Percentiles rank a stretch among this genome's conserved stretches.
Evolutionary conservation across 495 filamentous ascomycete genomes (phyloP).

Genomic region (Patellaria atrata): DNA sequence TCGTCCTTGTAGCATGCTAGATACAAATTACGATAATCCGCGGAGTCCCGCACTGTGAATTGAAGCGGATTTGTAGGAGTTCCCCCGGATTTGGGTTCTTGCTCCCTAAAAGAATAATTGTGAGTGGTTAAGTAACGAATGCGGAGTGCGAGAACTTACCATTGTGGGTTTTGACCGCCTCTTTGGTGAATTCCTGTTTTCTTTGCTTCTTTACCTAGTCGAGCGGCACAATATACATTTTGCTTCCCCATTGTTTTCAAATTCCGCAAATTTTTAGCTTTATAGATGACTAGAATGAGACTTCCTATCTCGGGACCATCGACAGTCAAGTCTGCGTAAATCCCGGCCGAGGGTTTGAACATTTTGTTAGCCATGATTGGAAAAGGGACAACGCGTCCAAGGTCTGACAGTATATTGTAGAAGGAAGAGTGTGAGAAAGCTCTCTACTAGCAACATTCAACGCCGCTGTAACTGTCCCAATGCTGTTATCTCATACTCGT

Average conservation of each 20-base stretch:
- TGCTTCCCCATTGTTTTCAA: constrained; percentile 95
- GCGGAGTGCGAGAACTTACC: constrained; percentile 42
- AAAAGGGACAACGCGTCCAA: too few species aligned
- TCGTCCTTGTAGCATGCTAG: constrained; percentile 96
- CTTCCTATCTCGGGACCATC: constrained; percentile 93
- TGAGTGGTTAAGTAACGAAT: constrained; percentile 2
- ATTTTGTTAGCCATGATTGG: constrained; percentile 23
- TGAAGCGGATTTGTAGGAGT: too few species aligned
- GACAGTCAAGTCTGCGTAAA: constrained; percentile 88
- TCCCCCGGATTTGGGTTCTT: too few species aligned
- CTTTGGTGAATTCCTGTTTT: constrained; percentile 90
- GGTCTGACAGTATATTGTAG: too few species aligned
- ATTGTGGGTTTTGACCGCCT: constrained; percentile 90
- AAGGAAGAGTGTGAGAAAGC: too few species aligned
- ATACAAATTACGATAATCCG: constrained; percentile 89
- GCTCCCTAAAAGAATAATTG: constrained; percentile 53
- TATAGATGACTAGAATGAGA: constrained; percentile 76
- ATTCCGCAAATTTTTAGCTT: constrained; percentile 82
- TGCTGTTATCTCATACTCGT: too few species aligned
- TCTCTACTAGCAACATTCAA: too few species aligned
- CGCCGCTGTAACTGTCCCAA: too few species aligned
- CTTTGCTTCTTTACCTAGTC: constrained; percentile 93
- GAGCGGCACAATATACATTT: constrained; percentile 88
- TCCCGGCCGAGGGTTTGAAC: constrained; percentile 65
- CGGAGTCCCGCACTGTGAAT: constrained; percentile 88